phyloP scores from a whole-genome alignment of 2,329 filamentous ascomycete genomes.

The Epichloe coenophiala region DNA sequence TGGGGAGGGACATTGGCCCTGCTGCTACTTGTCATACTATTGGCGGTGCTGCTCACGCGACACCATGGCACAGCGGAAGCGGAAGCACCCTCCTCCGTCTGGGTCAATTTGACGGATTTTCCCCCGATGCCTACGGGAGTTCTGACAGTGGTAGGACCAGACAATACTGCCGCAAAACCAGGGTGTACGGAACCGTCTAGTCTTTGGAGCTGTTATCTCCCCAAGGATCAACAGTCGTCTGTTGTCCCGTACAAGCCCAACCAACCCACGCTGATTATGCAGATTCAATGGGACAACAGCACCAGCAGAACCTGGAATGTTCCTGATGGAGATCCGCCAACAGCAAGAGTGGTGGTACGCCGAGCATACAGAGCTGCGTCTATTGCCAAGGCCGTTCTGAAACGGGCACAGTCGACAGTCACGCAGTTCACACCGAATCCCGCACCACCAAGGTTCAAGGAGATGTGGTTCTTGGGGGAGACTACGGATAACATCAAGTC shows the following conservation, averaged over 20 bases:
- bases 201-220: conserved; percentile 76
- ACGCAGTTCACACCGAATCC: conserved; percentile 37
- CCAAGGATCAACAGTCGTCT: conserved; percentile 59
- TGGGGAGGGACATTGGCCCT: conserved; percentile 36
- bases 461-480: conserved; percentile 72
- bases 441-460: conserved; percentile 44
- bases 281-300: conserved; percentile 61
- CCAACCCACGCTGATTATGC: conserved; percentile 66
- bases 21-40: conserved; percentile 42
- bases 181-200: conserved; percentile 60
- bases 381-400: conserved; percentile 13
- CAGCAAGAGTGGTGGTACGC: conserved; percentile 11
- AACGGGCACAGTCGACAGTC: conserved; percentile 7
- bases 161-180: conserved; percentile 48
- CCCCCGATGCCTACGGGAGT: conserved; percentile 78
- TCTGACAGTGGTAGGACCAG: conserved; percentile 61
- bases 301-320: conserved; percentile 37
- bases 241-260: conserved; percentile 50
- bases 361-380: conserved; percentile 14
- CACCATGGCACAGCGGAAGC: conserved; percentile 10
- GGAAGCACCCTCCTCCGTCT: conserved; percentile 36
- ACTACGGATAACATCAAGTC: conserved; percentile 63
- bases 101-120: conserved; percentile 76
- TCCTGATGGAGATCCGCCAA: conserved; percentile 23
- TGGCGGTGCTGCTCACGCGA: conserved; percentile 41